Base-by-base conservation (phyloP, 768 basidiomycete species). In the Lentinula raphanica region DNA sequence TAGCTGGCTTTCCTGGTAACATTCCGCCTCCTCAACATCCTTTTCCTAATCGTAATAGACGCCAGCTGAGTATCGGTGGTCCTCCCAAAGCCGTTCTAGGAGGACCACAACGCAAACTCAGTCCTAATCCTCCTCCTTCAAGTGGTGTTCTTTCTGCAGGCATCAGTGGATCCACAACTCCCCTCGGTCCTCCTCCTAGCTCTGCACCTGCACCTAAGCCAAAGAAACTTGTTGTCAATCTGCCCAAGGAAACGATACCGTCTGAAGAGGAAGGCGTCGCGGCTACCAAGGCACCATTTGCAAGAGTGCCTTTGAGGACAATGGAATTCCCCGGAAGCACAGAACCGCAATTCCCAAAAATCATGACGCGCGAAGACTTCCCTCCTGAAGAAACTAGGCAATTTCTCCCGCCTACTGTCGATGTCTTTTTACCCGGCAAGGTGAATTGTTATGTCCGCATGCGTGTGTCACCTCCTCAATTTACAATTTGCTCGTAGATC, bases 61-160 rank as follows among this genome's bases (percentile, higher is more conserved):
- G 89, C 42, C 82, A 88, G 58, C 80, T 87, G 44, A 90, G 86
- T 67, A 82, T 88, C 40, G 92, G 92, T 12, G 92, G 92, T 6
- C 92, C 92, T n/a, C 92, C 92, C 8, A 94, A 93, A 69, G 92
- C 92, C 0, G 80, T 84, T 0, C 73, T 94, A 2, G 92, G 92
- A 17, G 92, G 92, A 0, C 90, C 88, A 12, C 81, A 84, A 45
- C 81, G 88, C 45, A 93, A 89, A 72, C 77, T 85, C 51, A 88
- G 85, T 68, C 89, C 90, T 11, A 71, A 88, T 59, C 77, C 83
- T 9, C 66, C 68, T 13, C 58, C 62, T 9, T 39, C 56, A 2
- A 45, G 23, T 12, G 48, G 35, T 21, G 23, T 23, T 23, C 9
- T 25, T 42, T 56, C 54, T 45, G 25, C 29, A 13, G 44, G 21